Evolutionary conservation across 305 asterid genomes (phyloP).

Genomic region (Fraxinus nigra): DNA sequence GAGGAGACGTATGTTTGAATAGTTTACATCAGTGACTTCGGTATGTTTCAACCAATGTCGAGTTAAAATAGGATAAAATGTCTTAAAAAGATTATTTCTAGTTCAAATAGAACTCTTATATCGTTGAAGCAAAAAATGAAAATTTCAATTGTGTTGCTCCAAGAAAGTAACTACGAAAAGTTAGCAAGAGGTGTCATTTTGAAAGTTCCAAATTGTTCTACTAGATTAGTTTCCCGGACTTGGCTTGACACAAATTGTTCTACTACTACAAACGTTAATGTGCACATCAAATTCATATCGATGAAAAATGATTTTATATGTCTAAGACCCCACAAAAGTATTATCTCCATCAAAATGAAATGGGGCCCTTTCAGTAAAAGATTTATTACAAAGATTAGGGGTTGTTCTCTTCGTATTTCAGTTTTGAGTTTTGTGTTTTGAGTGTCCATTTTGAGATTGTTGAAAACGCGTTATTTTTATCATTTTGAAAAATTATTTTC

Average conservation of each 20-base stretch:
- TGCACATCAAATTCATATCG: background rate
- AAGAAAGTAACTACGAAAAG: background rate
- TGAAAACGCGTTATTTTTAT: too few species aligned
- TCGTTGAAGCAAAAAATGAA: background rate
- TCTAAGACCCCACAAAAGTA: background rate
- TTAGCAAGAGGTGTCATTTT: background rate
- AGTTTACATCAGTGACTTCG: background rate
- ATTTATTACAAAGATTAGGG: background rate
- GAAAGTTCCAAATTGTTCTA: background rate
- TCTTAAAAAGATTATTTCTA: background rate
- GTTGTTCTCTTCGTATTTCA: too few species aligned
- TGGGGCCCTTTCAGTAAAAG: background rate
- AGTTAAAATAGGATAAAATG: background rate
- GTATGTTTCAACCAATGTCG: background rate
- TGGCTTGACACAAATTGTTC: background rate
- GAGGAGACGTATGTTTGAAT: slow-evolving; percentile 1
- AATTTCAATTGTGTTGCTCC: background rate
- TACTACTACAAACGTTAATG: background rate
- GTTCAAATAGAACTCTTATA: background rate
- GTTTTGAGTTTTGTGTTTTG: too few species aligned
- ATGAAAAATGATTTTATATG: background rate
- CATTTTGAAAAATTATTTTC: too few species aligned
- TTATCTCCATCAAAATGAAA: background rate
- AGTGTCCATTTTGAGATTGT: too few species aligned
- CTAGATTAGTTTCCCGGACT: background rate